Evolutionary conservation across 2,329 filamentous ascomycete species (phyloP).

Genomic region (Akanthomyces lecanii): DNA sequence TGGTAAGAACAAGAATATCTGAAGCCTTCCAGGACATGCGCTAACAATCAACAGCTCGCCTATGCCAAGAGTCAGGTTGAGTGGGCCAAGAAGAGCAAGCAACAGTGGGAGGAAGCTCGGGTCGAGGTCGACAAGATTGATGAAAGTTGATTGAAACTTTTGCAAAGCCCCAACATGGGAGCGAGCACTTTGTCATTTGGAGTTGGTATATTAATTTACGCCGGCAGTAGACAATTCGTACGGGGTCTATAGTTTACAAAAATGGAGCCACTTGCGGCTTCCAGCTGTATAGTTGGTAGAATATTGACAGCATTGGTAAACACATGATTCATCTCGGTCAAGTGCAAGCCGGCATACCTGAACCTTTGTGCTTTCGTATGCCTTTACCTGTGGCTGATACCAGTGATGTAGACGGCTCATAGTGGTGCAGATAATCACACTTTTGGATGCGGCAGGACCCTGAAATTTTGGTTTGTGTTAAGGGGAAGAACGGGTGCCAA

Average conservation of each 20-base stretch:
- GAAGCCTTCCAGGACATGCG: constrained; percentile 5
- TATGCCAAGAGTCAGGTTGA: constrained; percentile 92
- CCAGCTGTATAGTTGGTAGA: constrained; percentile 6
- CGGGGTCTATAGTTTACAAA: constrained; percentile 1
- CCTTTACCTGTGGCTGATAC: too few relatives aligned
- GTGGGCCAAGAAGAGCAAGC: constrained; percentile 85
- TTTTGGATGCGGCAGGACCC: too few relatives aligned
- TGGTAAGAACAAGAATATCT: constrained; percentile 59
- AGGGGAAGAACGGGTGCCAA: too few relatives aligned
- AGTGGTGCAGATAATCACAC: too few relatives aligned
- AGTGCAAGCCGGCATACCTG: too few relatives aligned
- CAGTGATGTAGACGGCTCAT: too few relatives aligned
- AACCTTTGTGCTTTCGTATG: too few relatives aligned
- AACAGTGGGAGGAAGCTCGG: constrained; percentile 88
- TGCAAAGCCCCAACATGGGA: constrained; percentile 1
- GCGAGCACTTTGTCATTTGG: constrained; percentile 8
- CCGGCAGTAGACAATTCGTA: neutral
- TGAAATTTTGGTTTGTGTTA: too few relatives aligned
- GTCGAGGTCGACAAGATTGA: constrained; percentile 87
- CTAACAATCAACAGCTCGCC: constrained; percentile 59
- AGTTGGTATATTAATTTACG: constrained; percentile 3
- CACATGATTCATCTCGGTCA: neutral
- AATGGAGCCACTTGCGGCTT: neutral
- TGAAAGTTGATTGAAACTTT: constrained; percentile 38
- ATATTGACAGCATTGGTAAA: constrained; percentile 4